Evolutionary conservation across 1,284 basidiomycete species (phyloP).

Genomic region (Ganoderma lingzhi): DNA sequence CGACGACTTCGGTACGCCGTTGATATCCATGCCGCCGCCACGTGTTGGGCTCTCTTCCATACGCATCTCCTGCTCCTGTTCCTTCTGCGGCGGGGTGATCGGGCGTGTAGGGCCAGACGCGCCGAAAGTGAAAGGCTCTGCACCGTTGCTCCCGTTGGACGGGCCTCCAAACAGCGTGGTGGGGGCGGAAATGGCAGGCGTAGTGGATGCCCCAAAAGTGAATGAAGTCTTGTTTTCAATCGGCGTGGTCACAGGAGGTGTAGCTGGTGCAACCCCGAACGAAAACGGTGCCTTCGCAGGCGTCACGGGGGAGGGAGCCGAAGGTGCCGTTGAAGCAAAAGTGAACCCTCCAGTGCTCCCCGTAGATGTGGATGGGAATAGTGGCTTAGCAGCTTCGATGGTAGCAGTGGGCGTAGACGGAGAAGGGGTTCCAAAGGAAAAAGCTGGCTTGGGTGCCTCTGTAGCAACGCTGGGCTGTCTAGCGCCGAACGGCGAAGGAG

Average conservation of each 20-base stretch:
- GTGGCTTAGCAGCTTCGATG: slow-evolving; percentile 39
- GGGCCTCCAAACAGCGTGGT: slow-evolving; percentile 31
- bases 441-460: slow-evolving; percentile 36
- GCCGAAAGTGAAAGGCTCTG: slow-evolving; percentile 40
- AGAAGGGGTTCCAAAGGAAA: slow-evolving; percentile 35
- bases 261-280: slow-evolving; percentile 33
- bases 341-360: slow-evolving; percentile 33
- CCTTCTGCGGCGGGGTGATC: slow-evolving; percentile 41
- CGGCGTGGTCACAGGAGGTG: slow-evolving; percentile 32
- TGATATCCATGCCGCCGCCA: slow-evolving; percentile 39
- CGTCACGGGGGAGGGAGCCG: slow-evolving; percentile 24
- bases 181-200: slow-evolving; percentile 22
- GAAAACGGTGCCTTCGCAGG: slow-evolving; percentile 38
- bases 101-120: slow-evolving; percentile 28
- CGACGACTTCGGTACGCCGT: slow-evolving; percentile 31
- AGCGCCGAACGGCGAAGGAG: slow-evolving; percentile 31
- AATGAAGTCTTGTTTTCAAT: slow-evolving; percentile 36
- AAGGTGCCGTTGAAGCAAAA: slow-evolving; percentile 32
- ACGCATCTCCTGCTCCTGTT: slow-evolving; percentile 41
- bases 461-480: slow-evolving; percentile 24
- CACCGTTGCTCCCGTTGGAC: slow-evolving; percentile 27
- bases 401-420: slow-evolving; percentile 29
- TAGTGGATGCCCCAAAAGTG: slow-evolving; percentile 32
- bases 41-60: slow-evolving; percentile 50
- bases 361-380: slow-evolving; percentile 36